Conservation (phyloP, 768 basidiomycete genomes). For the Podaxis sp. region DNA sequence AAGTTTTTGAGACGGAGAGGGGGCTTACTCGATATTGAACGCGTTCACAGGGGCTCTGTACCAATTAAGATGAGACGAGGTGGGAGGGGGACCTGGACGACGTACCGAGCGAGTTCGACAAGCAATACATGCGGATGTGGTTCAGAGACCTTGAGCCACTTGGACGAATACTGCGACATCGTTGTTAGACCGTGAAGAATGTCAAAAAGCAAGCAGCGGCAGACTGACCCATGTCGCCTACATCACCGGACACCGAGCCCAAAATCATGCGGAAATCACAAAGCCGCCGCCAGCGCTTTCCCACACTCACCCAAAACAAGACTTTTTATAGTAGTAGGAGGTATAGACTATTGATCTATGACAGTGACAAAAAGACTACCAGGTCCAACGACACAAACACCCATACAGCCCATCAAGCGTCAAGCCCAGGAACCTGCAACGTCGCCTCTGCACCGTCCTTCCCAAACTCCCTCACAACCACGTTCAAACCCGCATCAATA, state of each 20-base stretch:
- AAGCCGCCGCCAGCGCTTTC: too few species aligned
- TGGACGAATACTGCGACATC: slow-evolving; percentile 35
- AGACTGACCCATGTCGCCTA: too few species aligned
- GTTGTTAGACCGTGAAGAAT: background rate
- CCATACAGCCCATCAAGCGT: background rate
- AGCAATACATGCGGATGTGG: slow-evolving; percentile 44
- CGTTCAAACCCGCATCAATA: slow-evolving; percentile 36
- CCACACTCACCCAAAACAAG: too few species aligned
- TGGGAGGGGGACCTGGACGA: too few species aligned
- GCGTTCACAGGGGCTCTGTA: slow-evolving; percentile 67
- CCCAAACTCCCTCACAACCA: slow-evolving; percentile 39
- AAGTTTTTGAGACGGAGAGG: too few species aligned
- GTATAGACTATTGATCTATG: too few species aligned
- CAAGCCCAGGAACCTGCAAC: slow-evolving; percentile 19
- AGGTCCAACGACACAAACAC: too few species aligned
- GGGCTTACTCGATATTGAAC: slow-evolving; percentile 42
- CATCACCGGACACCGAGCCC: too few species aligned
- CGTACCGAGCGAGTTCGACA: slow-evolving; percentile 35
- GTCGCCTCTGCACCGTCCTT: slow-evolving; percentile 21
- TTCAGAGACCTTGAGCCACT: slow-evolving; percentile 50
- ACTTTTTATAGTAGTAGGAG: too few species aligned
- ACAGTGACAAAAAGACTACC: too few species aligned
- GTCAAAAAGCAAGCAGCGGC: background rate
- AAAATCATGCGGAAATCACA: background rate
- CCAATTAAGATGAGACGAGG: too few species aligned